Base-by-base conservation (phyloP, 2,329 filamentous ascomycete species). In the Diplodia sapinea region DNA sequence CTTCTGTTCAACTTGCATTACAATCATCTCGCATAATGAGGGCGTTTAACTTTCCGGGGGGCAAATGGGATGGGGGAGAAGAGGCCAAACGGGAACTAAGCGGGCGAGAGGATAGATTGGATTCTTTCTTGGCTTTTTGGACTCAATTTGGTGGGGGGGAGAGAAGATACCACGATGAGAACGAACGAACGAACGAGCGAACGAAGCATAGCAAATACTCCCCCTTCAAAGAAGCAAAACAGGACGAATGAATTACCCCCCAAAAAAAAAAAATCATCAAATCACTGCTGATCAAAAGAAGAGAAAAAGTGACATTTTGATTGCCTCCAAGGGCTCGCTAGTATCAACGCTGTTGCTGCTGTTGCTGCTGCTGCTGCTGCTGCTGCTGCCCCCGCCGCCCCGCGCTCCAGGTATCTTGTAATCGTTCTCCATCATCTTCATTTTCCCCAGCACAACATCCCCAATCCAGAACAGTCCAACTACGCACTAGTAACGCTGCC, bases 11-110 rank as follows among this genome's bases (percentile, higher is more conserved):
- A 59, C 36, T 38, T 38, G 56, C 56, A 59, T 59, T 47, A 40
- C 26, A 38, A 52, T 31, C 50, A 29, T 29, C 38, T 29, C 56
- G 56, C 56, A 59, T 59, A 59, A 59, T 59, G 56, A 49, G 56
- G 56, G 56, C 56, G 56, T 59, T 59, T 36, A 56, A 40, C n/a
- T 47, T 26, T 59, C 26, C 13, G 23, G 56, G 13, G 13, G 13
- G 17, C n/a, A n/a, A n/a, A 26, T 26, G 26, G 26, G 26, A 26
- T 26, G 26, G 26, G 11, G 17, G 13, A 5, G 12, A 54, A n/a
- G 50, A 26, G 23, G 11, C n/a, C 4, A 31, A 36, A n/a, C 15
- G 29, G 36, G 15, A 20, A 13, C 11, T 11, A 23, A 20, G 23
- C 11, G 11, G 31, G 54, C 9, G 33, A 33, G 31, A 38, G 23